phyloP scores from a whole-genome alignment of 2,329 filamentous ascomycete genomes.

The Lizonia empirigonia region DNA sequence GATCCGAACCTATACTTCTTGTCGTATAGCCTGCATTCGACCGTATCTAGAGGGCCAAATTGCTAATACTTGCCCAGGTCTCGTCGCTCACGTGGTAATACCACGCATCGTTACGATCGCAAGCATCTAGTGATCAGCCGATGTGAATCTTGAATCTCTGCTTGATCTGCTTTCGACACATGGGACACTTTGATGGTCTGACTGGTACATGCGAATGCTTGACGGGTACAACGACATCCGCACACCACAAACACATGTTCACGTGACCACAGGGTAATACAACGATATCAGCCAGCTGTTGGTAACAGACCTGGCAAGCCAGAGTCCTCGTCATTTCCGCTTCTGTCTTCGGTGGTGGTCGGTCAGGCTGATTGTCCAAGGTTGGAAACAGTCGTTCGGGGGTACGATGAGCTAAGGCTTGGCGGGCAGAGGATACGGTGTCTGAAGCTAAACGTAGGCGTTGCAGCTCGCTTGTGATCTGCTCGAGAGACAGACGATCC shows the following conservation, averaged over 20 bases:
- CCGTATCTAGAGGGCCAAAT: background rate
- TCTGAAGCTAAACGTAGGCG: constrained; percentile 26
- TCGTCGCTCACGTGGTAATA: background rate
- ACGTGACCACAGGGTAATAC: constrained; percentile 61
- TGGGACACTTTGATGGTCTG: constrained; percentile 51
- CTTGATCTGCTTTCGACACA: constrained; percentile 54
- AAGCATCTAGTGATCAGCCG: constrained; percentile 12
- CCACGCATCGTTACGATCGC: background rate
- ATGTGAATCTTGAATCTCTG: constrained; percentile 51
- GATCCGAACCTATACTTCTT: background rate
- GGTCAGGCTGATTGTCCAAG: constrained; percentile 54
- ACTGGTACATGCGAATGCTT: constrained; percentile 50
- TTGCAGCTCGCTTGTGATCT: constrained; percentile 25
- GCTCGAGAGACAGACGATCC: constrained; percentile 25
- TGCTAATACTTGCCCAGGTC: background rate
- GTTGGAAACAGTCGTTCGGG: constrained; percentile 32
- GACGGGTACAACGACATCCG: constrained; percentile 56
- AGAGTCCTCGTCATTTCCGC: constrained; percentile 57
- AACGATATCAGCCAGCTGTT: constrained; percentile 58
- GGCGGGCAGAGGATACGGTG: constrained; percentile 20
- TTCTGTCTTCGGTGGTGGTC: constrained; percentile 56
- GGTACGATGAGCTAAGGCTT: constrained; percentile 21
- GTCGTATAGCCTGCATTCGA: background rate
- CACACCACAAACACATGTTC: constrained; percentile 62
- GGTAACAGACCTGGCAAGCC: constrained; percentile 60